phyloP scores from a whole-genome alignment of 768 basidiomycete genomes.

The Tremella yokohamensis region DNA sequence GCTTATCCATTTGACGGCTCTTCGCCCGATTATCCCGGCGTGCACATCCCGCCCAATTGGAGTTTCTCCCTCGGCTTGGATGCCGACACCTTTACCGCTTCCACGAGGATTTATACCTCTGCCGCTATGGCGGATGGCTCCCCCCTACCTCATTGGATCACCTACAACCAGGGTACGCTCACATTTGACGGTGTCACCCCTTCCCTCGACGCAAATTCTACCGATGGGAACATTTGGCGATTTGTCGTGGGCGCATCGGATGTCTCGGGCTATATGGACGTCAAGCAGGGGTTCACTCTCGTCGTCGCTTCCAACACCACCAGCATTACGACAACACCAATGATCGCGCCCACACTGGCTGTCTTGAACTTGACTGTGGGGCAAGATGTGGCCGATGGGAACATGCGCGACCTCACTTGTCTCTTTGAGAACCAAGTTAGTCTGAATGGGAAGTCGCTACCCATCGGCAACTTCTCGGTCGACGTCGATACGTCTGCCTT shows the following conservation, averaged over 20 bases:
- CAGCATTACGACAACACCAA: conserved; percentile 52
- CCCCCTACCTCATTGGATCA: conserved; percentile 69
- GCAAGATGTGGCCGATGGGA: conserved; percentile 55
- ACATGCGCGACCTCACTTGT: conserved; percentile 54
- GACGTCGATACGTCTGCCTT: conserved; percentile 62
- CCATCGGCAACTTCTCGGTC: conserved; percentile 41
- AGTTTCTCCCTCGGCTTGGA: conserved; percentile 85
- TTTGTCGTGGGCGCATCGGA: conserved; percentile 69
- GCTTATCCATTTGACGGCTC: conserved; percentile 60
- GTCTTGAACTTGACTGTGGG: conserved; percentile 66
- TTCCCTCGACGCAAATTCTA: conserved; percentile 39
- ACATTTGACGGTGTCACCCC: conserved; percentile 80
- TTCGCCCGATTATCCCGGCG: conserved; percentile 55
- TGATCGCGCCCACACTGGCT: conserved; percentile 54
- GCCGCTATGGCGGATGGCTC: conserved; percentile 67
- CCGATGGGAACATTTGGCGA: conserved; percentile 55
- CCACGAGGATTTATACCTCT: conserved; percentile 59
- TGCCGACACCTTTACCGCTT: conserved; percentile 60
- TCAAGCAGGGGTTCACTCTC: conserved; percentile 61
- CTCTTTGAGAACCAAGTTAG: conserved; percentile 46
- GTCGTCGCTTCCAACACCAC: conserved; percentile 64
- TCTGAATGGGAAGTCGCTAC: conserved; percentile 56
- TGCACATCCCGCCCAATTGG: conserved; percentile 77
- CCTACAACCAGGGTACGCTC: conserved; percentile 63
- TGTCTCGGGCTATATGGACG: conserved; percentile 66